These are phyloP conservation scores for Quercus phellos DNA, from an alignment of 331 rosid species.

Conservation along the genomic window DNA sequence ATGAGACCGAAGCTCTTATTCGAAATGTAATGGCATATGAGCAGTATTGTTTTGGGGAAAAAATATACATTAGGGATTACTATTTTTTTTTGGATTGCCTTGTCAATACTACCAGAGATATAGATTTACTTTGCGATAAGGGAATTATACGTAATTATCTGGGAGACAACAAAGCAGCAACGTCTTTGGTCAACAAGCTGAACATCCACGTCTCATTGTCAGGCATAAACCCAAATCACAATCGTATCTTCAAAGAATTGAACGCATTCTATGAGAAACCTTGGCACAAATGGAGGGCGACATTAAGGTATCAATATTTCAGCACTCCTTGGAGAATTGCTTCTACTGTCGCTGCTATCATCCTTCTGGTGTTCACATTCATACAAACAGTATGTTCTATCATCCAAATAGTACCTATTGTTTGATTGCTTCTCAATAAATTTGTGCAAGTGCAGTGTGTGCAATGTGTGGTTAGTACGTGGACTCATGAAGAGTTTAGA, in stretches of 20 bases:
- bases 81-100: constrained; percentile 30
- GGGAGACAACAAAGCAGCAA: constrained; percentile 1
- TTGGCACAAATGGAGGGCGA: background rate
- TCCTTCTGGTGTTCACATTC: background rate
- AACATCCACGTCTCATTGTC: background rate
- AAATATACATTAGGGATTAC: constrained; percentile 33
- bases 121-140: background rate
- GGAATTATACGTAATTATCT: background rate
- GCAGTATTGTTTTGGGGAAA: background rate
- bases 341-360: background rate
- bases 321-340: background rate
- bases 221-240: background rate
- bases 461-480: no score
- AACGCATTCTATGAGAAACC: background rate
- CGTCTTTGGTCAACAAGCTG: background rate
- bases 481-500: no score
- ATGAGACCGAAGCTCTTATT: constrained; percentile 23
- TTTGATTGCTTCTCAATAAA: no score
- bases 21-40: constrained; percentile 43
- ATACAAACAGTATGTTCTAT: background rate
- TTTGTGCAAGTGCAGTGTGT: no score
- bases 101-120: constrained; percentile 12
- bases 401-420: background rate
- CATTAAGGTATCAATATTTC: background rate
- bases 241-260: background rate